Conservation (phyloP, 2,329 filamentous ascomycete species). For the Cercospora zeae-maydis region DNA sequence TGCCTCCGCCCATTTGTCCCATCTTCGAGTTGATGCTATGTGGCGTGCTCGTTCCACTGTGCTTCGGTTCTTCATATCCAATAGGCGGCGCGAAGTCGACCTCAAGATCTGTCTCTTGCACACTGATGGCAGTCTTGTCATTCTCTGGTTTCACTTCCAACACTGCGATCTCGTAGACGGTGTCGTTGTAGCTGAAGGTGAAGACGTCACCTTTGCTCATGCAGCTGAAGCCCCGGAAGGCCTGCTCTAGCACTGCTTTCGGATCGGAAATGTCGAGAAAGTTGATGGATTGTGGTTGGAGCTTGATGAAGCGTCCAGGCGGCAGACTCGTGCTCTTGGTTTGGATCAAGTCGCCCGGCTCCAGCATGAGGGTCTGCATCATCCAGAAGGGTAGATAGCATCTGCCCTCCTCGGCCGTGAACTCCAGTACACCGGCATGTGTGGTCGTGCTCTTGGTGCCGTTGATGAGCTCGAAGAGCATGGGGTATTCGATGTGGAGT, state of each 20-base stretch:
- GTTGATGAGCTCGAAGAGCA: slow-evolving; percentile 94
- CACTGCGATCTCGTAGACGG: slow-evolving; percentile 87
- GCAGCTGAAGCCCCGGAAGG: slow-evolving; percentile 92
- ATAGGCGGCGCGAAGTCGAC: slow-evolving; percentile 94
- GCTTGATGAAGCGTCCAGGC: slow-evolving; percentile 87
- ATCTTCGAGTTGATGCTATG: slow-evolving; percentile 53
- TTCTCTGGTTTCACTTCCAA: slow-evolving; percentile 86
- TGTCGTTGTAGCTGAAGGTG: slow-evolving; percentile 95
- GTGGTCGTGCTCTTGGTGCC: slow-evolving; percentile 75
- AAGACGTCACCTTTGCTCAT: slow-evolving; percentile 92
- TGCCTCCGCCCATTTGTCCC: slow-evolving; percentile 64
- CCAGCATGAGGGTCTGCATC: slow-evolving; percentile 86
- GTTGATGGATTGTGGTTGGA: slow-evolving; percentile 86
- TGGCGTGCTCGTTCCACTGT: slow-evolving; percentile 83
- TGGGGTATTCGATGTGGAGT: slow-evolving; percentile 93
- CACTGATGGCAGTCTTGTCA: slow-evolving; percentile 80
- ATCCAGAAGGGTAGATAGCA: slow-evolving; percentile 97
- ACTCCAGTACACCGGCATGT: slow-evolving; percentile 93
- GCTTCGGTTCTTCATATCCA: slow-evolving; percentile 83
- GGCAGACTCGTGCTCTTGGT: slow-evolving; percentile 92
- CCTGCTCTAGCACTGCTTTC: slow-evolving; percentile 93
- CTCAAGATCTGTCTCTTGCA: slow-evolving; percentile 92
- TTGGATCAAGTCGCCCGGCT: slow-evolving; percentile 91
- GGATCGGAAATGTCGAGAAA: slow-evolving; percentile 98
- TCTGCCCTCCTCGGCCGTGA: slow-evolving; percentile 94